A percentile compares a stretch with the other conserved stretches of the same genome.
These are phyloP conservation scores for Pseudotulostoma volvatum DNA, from an alignment of 495 filamentous ascomycete species.

Conservation along the genomic window DNA sequence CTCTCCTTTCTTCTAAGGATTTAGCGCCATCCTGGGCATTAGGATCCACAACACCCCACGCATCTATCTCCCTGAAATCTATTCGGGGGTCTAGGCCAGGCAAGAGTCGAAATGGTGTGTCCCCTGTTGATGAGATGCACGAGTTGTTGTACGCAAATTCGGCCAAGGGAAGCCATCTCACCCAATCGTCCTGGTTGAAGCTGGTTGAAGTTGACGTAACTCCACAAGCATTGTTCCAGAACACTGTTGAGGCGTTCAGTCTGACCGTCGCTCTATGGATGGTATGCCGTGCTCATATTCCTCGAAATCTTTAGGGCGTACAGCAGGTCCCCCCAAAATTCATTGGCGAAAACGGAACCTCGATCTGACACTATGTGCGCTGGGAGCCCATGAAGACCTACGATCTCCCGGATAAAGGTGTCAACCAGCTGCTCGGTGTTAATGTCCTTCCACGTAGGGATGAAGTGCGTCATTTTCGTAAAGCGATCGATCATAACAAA, in stretches of 20 bases:
- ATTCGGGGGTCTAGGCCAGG: not conserved
- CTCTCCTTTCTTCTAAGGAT: not conserved
- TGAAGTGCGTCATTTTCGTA: not conserved
- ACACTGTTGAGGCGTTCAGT: slow-evolving; percentile 12
- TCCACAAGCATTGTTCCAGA: slow-evolving; percentile 12
- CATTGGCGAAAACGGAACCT: not conserved
- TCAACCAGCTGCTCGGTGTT: not conserved
- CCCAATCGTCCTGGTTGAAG: slow-evolving; percentile 17
- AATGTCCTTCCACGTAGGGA: not conserved
- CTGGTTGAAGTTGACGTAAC: slow-evolving; percentile 14
- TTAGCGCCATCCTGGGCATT: not conserved
- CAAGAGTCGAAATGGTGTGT: not conserved
- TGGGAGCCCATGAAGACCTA: not conserved
- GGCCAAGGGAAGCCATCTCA: slow-evolving; percentile 8
- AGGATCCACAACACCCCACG: not conserved
- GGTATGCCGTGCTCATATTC: slow-evolving; percentile 7
- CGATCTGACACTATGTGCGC: not conserved
- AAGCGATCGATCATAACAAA: not conserved
- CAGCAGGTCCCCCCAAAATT: too few relatives aligned
- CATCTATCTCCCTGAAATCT: not conserved
- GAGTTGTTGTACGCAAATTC: too few relatives aligned
- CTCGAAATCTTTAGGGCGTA: not conserved
- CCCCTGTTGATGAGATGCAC: slow-evolving; percentile 13
- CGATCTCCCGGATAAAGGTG: not conserved
- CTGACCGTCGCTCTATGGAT: slow-evolving; percentile 15